Evolutionary conservation across 2,329 filamentous ascomycete species (phyloP).

Genomic region (Aspergillus latus): DNA sequence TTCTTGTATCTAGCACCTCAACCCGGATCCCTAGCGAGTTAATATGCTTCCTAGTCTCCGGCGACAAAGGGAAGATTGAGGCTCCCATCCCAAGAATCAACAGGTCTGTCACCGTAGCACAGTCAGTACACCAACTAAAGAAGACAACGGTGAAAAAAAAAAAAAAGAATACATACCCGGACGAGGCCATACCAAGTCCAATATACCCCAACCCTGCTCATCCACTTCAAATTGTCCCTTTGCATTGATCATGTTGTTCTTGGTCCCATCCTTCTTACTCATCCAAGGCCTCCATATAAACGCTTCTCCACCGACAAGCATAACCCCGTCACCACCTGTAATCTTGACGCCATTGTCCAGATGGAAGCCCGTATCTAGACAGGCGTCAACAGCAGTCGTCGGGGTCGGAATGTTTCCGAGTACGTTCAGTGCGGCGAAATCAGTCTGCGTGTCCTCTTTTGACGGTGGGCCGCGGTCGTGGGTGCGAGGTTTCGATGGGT

Average conservation of each 20-base stretch:
- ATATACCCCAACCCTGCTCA: conserved; percentile 68
- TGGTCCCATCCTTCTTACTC: conserved; percentile 38
- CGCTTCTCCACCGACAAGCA: conserved; percentile 82
- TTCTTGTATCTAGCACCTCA: conserved; percentile 87
- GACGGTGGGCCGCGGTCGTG: conserved; percentile 62
- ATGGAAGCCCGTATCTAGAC: conserved; percentile 78
- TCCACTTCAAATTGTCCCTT: conserved; percentile 81
- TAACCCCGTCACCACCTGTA: conserved; percentile 65
- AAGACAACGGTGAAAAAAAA: neutral
- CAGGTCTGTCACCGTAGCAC: conserved; percentile 14
- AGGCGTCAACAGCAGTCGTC: conserved; percentile 79
- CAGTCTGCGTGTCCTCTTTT: conserved; percentile 64
- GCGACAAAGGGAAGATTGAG: conserved; percentile 72
- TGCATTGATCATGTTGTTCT: conserved; percentile 61
- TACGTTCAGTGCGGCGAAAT: conserved; percentile 76
- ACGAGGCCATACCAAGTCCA: conserved; percentile 80
- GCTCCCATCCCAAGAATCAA: conserved; percentile 84
- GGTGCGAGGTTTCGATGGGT: conserved; percentile 40
- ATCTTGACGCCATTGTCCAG: conserved; percentile 78
- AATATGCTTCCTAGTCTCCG: conserved; percentile 69
- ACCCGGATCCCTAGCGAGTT: conserved; percentile 77
- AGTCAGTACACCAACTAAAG: neutral
- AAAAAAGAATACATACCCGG: conserved; percentile 63
- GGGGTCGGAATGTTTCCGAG: conserved; percentile 73
- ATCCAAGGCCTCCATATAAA: conserved; percentile 88